Evolutionary conservation across 495 filamentous ascomycete species (phyloP).

Genomic region (Penicillium fimorum): DNA sequence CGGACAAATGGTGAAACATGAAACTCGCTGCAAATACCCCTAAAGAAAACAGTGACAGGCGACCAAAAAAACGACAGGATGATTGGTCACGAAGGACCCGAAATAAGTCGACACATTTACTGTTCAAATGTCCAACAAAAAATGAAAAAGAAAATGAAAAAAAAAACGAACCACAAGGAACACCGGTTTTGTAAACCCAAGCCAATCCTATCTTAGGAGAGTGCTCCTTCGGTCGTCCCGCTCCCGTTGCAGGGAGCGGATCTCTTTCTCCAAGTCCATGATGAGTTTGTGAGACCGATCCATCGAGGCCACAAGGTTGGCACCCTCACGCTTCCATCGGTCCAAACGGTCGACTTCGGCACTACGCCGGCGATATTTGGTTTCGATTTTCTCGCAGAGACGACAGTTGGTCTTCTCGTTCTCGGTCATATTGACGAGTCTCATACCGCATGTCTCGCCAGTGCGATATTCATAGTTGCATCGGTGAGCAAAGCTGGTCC

Average conservation of each 20-base stretch:
- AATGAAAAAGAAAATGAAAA: not conserved
- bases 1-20: slow-evolving; percentile 38
- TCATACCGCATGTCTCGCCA: slow-evolving; percentile 97
- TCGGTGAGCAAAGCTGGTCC: slow-evolving; percentile 91
- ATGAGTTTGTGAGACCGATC: slow-evolving; percentile 69
- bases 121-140: slow-evolving; percentile 10
- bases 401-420: slow-evolving; percentile 63
- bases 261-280: slow-evolving; percentile 58
- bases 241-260: slow-evolving; percentile 50
- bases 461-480: slow-evolving; percentile 96
- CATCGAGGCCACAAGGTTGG: slow-evolving; percentile 74
- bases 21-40: slow-evolving; percentile 24
- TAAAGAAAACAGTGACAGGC: slow-evolving; percentile 22
- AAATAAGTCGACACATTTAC: slow-evolving; percentile 21
- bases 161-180: not conserved
- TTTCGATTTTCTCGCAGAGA: slow-evolving; percentile 87
- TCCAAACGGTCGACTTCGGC: slow-evolving; percentile 75
- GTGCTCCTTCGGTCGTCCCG: slow-evolving; percentile 39
- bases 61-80: slow-evolving; percentile 18
- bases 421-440: slow-evolving; percentile 73
- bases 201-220: slow-evolving; percentile 27
- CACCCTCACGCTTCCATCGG: slow-evolving; percentile 74
- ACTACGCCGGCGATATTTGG: slow-evolving; percentile 72
- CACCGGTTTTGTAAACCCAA: slow-evolving; percentile 12
- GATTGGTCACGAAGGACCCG: slow-evolving; percentile 21